Conservation (phyloP, 768 basidiomycete species). For the Cubamyces sp. region DNA sequence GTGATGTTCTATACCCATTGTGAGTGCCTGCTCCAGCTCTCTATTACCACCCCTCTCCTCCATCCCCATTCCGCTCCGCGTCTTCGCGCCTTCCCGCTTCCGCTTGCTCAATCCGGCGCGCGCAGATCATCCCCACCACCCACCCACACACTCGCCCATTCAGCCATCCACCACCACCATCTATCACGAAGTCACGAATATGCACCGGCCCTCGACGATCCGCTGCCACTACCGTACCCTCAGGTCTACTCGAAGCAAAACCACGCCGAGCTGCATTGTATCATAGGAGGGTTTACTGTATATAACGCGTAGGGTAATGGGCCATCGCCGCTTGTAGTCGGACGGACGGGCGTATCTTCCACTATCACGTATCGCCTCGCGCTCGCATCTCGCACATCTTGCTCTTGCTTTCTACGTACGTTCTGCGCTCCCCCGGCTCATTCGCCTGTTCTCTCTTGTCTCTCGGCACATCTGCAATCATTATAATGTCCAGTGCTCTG, state of each 20-base stretch:
- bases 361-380: slow-evolving; percentile 6
- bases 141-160: not conserved
- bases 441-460: slow-evolving; percentile 6
- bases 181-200: slow-evolving; percentile 17
- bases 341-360: slow-evolving; percentile 5
- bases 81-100: slow-evolving; percentile 9
- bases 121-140: slow-evolving; percentile 20
- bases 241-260: slow-evolving; percentile 16
- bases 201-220: slow-evolving; percentile 5
- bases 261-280: slow-evolving; percentile 24
- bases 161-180: not conserved
- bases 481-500: slow-evolving; percentile 12
- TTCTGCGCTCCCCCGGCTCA: slow-evolving; percentile 11
- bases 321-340: slow-evolving; percentile 5
- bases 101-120: slow-evolving; percentile 5
- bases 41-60: slow-evolving; percentile 3
- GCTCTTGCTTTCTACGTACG: slow-evolving; percentile 20
- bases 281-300: slow-evolving; percentile 19
- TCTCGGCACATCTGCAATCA: slow-evolving; percentile 8
- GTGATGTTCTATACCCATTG: slow-evolving; percentile 30
- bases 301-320: slow-evolving; percentile 21
- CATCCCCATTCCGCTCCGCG: slow-evolving; percentile 9
- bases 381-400: slow-evolving; percentile 21
- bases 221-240: slow-evolving; percentile 13
- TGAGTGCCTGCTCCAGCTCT: slow-evolving; percentile 6